Percentiles rank a stretch among this genome's conserved stretches.
Evolutionary conservation across 106 monocot species (phyloP).

Genomic region (Dendrobium chrysotoxum): DNA sequence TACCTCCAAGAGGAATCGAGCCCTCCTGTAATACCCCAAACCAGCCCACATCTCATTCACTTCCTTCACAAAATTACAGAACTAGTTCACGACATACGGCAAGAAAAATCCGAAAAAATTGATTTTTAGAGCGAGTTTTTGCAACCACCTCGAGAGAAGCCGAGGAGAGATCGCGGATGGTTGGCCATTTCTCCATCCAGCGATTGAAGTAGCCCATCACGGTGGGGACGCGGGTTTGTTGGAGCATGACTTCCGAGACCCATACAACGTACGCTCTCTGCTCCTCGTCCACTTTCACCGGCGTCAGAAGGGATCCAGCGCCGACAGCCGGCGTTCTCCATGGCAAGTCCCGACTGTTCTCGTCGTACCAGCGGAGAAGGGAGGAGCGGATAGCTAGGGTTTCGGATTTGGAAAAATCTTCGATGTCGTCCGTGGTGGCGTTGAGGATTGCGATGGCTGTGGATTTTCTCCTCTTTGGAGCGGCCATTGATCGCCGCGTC

Average conservation of each 20-base stretch:
- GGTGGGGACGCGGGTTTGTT: conserved; percentile 74
- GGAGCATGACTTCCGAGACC: conserved; percentile 98
- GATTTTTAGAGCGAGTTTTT: not conserved
- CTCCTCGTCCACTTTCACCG: conserved; percentile 13
- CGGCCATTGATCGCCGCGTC: not conserved
- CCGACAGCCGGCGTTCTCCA: conserved; percentile 33
- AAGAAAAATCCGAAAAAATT: not conserved
- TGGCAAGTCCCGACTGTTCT: conserved; percentile 52
- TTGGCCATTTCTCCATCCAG: conserved; percentile 93
- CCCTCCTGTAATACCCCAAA: conserved; percentile 85
- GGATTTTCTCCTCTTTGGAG: not conserved
- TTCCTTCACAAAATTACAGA: conserved; percentile 35
- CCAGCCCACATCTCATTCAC: conserved; percentile 99
- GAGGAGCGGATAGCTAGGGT: conserved; percentile 25
- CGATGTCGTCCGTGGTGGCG: conserved; percentile 30
- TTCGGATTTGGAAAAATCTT: conserved; percentile 51
- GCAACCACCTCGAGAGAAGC: conserved; percentile 56
- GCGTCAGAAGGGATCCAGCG: not conserved
- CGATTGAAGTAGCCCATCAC: conserved; percentile 69
- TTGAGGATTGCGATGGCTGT: not conserved
- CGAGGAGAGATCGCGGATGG: conserved; percentile 44
- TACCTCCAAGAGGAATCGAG: conserved; percentile 88
- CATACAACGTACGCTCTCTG: conserved; percentile 79
- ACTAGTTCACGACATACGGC: not conserved
- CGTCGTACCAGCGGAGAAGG: conserved; percentile 88